Base-by-base conservation (phyloP, 441 rosid species). In the Jatropha multifida region DNA sequence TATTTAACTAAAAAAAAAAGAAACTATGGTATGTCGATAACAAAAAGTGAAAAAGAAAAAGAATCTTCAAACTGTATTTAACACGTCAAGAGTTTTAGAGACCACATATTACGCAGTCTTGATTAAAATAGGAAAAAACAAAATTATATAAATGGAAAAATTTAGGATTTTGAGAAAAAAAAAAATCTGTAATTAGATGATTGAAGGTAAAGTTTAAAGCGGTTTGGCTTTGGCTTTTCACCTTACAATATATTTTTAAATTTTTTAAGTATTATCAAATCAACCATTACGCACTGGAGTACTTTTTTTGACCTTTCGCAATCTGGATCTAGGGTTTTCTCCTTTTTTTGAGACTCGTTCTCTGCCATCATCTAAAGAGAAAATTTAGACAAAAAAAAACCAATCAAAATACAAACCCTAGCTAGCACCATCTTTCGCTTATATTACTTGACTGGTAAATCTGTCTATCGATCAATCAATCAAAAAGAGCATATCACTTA, bases 311-410 rank as follows among this genome's bases (percentile, higher is more conserved):
- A 85, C 90, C 88, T 82, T 74, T 81, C 77, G 82, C 82, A 75
- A 64, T 78, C 90, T 77, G 90, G 86, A 87, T 87, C 90, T 84
- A 88, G 91, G 97, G 92, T 88, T 86, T 85, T 27, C 63, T 64
- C 58, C 48, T 44, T 52, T 70, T 64, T 72, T 66, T 61, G 69
- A 74, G 76, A 65, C 65, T 66, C 54, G 38, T 32, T 74, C 68
- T 12, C 20, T 41, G 41, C 69, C 65, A 42, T 68, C 79, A 73
- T 62, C 82, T 37, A 66, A 61, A 61, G 66, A 73, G 32, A 61
- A 69, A 71, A 40, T 76, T 60, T 69, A 63, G 32, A 1, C 1
- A 62, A 32, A 13, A 15, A 32, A 68, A 42, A 46, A 27, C 40
- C 17, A 61, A 61, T 9, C 7, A 59, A 48, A 42, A 41, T n/a